Conservation (phyloP, 495 filamentous ascomycete species). For the Xylaria longipes region DNA sequence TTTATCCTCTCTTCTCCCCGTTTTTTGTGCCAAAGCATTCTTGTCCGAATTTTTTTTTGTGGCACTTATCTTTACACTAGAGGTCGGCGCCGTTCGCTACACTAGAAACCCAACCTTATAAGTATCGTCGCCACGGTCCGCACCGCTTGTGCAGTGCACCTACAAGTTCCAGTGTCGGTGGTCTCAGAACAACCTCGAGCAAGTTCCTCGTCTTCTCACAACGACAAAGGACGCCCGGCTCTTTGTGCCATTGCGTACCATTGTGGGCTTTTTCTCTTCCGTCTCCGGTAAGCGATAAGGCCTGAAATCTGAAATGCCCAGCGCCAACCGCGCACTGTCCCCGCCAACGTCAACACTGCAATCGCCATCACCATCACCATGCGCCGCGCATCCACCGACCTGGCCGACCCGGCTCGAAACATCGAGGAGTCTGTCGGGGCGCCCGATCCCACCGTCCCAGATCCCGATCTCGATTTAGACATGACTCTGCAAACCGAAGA, state of each 20-base stretch:
- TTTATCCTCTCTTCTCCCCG: neutral
- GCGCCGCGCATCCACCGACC: constrained; percentile 51
- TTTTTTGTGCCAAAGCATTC: neutral
- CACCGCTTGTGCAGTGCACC: neutral
- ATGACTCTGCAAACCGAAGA: constrained; percentile 47
- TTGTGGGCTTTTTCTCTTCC: constrained; percentile 11
- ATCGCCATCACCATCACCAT: constrained; percentile 41
- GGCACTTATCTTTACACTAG: neutral
- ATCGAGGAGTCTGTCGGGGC: constrained; percentile 51
- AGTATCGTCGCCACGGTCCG: neutral
- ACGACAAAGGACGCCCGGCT: constrained; percentile 17
- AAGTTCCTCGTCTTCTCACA: neutral
- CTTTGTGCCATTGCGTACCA: constrained; percentile 18
- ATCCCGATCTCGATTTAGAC: constrained; percentile 42
- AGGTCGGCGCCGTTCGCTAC: constrained; percentile 1
- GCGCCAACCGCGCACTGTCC: constrained; percentile 22
- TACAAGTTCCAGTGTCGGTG: neutral
- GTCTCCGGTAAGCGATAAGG: constrained; percentile 23
- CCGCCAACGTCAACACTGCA: constrained; percentile 23
- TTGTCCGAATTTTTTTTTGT: neutral
- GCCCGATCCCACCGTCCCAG: constrained; percentile 41
- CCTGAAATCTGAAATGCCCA: constrained; percentile 25
- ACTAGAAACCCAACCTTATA: neutral
- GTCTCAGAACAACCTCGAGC: constrained; percentile 5
- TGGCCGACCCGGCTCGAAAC: constrained; percentile 53